Evolutionary conservation across 345 rosid genomes (phyloP).

Genomic region (Arabis hirsuta): DNA sequence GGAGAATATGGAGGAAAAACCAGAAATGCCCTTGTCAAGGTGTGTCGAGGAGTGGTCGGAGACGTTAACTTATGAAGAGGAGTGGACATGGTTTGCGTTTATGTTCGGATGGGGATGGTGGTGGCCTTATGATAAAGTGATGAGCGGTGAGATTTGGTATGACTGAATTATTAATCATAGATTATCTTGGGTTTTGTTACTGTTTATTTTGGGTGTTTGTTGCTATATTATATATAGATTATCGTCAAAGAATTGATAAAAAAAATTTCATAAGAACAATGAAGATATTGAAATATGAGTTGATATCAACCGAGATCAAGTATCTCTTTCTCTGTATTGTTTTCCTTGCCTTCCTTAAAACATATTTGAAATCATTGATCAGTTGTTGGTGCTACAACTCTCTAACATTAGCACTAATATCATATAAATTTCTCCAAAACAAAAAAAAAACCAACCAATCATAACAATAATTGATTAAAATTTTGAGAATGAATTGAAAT

Average conservation of each 20-base stretch:
- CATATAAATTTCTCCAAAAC: too few species aligned
- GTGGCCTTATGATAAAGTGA: conserved; percentile 28
- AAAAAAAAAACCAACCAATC: too few species aligned
- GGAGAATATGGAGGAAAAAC: background rate
- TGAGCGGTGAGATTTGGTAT: conserved; percentile 27
- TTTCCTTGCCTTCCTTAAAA: too few species aligned
- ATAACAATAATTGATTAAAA: too few species aligned
- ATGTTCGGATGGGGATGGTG: conserved; percentile 35
- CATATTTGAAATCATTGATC: too few species aligned
- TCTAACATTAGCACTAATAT: too few species aligned
- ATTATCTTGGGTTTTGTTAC: background rate
- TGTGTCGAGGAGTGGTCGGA: conserved; percentile 20
- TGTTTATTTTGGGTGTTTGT: background rate
- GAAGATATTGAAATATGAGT: background rate
- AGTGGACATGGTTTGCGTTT: conserved; percentile 37
- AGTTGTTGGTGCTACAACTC: too few species aligned
- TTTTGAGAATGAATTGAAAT: too few species aligned
- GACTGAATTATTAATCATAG: background rate
- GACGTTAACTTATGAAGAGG: conserved; percentile 29
- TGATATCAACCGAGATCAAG: background rate
- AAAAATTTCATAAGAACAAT: background rate
- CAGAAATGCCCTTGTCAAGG: background rate
- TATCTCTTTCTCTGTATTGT: background rate
- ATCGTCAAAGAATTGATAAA: background rate
- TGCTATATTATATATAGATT: background rate